phyloP scores from a whole-genome alignment of 2,329 filamentous ascomycete genomes.

The Penicillium paneum region DNA sequence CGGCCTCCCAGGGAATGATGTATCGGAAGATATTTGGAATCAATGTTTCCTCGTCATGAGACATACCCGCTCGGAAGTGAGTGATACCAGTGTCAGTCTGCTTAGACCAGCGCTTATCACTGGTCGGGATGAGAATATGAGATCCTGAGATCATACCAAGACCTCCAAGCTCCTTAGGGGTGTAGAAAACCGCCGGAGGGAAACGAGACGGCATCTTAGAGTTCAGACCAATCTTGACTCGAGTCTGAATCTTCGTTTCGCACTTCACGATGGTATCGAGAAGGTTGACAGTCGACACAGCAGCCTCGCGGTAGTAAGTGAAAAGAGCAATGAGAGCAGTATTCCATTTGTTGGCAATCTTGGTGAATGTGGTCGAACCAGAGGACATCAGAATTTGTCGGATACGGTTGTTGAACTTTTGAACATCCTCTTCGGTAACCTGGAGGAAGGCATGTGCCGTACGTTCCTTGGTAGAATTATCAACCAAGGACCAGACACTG shows the following conservation, averaged over 20 bases:
- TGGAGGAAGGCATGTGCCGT: slow-evolving; percentile 97
- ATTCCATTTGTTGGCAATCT: slow-evolving; percentile 99
- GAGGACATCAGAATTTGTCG: slow-evolving; percentile 99
- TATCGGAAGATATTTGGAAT: slow-evolving; percentile 99
- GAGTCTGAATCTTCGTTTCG: slow-evolving; percentile 98
- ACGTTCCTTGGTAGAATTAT: slow-evolving; percentile 94
- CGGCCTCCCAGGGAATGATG: slow-evolving; percentile 98
- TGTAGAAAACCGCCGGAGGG: slow-evolving; percentile 97
- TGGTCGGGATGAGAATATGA: slow-evolving; percentile 94
- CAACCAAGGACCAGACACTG: slow-evolving; percentile 95
- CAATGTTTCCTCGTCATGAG: slow-evolving; percentile 92
- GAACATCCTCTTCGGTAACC: slow-evolving; percentile 95
- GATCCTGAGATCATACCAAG: slow-evolving; percentile 98
- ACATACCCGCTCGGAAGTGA: slow-evolving; percentile 96
- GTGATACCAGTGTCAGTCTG: slow-evolving; percentile 97
- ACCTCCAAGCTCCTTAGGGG: slow-evolving; percentile 94
- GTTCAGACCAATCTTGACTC: slow-evolving; percentile 97
- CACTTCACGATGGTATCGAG: slow-evolving; percentile 99
- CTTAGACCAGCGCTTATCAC: slow-evolving; percentile 97
- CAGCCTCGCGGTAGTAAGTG: slow-evolving; percentile 97
- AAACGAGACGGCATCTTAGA: slow-evolving; percentile 99
- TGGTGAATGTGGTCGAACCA: slow-evolving; percentile 98
- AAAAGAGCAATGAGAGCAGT: slow-evolving; percentile 95
- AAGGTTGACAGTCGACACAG: slow-evolving; percentile 88
- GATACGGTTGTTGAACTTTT: slow-evolving; percentile 99